phyloP scores from a whole-genome alignment of 2,329 filamentous ascomycete species.

The Aspergillus ibericus region DNA sequence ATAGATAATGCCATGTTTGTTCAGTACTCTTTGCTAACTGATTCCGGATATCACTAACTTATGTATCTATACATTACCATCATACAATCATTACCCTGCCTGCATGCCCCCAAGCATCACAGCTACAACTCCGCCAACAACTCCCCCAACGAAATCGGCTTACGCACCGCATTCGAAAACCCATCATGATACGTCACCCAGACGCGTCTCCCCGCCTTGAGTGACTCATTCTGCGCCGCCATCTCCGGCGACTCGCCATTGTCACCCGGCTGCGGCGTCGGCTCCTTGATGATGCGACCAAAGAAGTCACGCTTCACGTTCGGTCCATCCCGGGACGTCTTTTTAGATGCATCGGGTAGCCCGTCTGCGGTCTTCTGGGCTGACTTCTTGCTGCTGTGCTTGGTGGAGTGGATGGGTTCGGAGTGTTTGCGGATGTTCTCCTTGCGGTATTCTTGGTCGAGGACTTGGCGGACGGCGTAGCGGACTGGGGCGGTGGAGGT shows the following conservation, averaged over 20 bases:
- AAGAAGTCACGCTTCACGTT: conserved; percentile 79
- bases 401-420: conserved; percentile 50
- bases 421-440: conserved; percentile 67
- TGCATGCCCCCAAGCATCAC: background rate
- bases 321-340: conserved; percentile 32
- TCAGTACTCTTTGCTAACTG: too few species aligned
- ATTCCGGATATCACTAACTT: background rate
- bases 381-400: conserved; percentile 24
- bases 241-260: conserved; percentile 21
- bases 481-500: conserved; percentile 66
- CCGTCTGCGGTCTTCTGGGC: conserved; percentile 33
- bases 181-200: conserved; percentile 92
- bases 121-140: conserved; percentile 57
- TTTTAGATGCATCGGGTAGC: conserved; percentile 27
- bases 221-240: conserved; percentile 30
- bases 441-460: conserved; percentile 85
- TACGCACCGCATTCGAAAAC: conserved; percentile 86
- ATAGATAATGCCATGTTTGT: background rate
- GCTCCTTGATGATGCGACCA: conserved; percentile 64
- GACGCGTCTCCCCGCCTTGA: conserved; percentile 58
- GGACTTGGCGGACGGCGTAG: conserved; percentile 89
- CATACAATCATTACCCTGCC: background rate
- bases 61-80: background rate
- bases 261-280: conserved; percentile 39
- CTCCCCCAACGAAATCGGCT: conserved; percentile 78